Evolutionary conservation across 2,329 filamentous ascomycete genomes (phyloP).

Genomic region (Rachicladosporium sp.): DNA sequence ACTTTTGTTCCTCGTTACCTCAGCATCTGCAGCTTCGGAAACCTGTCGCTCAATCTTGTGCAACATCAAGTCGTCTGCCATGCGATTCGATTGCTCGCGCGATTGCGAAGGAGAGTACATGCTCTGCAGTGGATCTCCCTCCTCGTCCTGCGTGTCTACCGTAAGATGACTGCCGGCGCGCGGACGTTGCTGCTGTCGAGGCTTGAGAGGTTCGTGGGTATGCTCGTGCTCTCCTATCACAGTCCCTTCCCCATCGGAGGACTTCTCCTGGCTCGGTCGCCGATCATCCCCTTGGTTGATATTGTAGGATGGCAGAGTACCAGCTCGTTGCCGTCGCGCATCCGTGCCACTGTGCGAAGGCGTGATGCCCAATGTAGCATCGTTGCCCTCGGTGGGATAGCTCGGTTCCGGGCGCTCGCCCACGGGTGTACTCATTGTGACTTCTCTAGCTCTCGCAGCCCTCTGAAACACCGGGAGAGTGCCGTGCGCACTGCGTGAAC

Average conservation of each 20-base stretch:
- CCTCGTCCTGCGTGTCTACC: conserved; percentile 31
- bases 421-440: conserved; percentile 22
- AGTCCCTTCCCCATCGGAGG: conserved; percentile 25
- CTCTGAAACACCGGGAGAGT: too few species aligned
- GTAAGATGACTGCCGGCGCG: conserved; percentile 31
- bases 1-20: conserved; percentile 15
- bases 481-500: background rate
- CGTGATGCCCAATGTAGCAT: conserved; percentile 1
- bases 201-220: conserved; percentile 1
- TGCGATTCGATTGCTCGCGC: conserved; percentile 46
- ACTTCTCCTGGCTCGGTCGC: conserved; percentile 13
- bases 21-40: conserved; percentile 25
- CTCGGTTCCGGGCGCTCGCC: conserved; percentile 23
- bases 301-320: conserved; percentile 20
- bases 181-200: conserved; percentile 5
- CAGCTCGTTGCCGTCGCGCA: too few species aligned
- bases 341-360: background rate
- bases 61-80: conserved; percentile 55
- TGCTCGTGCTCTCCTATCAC: conserved; percentile 20
- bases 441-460: too few species aligned
- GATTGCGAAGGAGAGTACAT: conserved; percentile 41
- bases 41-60: conserved; percentile 52
- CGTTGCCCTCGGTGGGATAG: conserved; percentile 10
- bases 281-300: conserved; percentile 15
- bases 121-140: conserved; percentile 17